Base-by-base conservation (phyloP, 495 filamentous ascomycete species). In the Talaromyces liani region DNA sequence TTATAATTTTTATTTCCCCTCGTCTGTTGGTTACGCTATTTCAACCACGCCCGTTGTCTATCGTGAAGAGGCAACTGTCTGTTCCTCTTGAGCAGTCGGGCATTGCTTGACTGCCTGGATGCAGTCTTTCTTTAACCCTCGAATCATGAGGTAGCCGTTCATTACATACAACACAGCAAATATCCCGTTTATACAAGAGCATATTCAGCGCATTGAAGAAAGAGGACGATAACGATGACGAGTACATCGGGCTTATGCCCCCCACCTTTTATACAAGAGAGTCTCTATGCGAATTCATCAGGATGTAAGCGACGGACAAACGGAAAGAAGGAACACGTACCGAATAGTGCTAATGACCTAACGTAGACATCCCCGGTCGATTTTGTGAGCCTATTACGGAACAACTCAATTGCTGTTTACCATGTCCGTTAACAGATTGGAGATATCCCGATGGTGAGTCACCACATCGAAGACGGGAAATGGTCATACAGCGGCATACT, bases 391-490 rank as follows among this genome's bases (percentile, higher is more conserved):
- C 86, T 10, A 75, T 69, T n/a, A 8, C 22, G 47, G 75, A 70
- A 8, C 70, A 76, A 33, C 78, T 79, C 20, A 73, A 73, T 25
- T 98, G 94, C 72, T 98, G 94, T 75, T 71, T 98, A 63, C 95
- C 95, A 67, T 98, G 94, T 75, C 94, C 95, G 20, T 79, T 87
- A 66, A 87, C 89, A 31, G 83, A 90, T 58, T 98, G 88, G 88
- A 78, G 89, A 59, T 98, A 96, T 71, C 87, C 88, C 5, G 86
- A 92, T 68, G 82, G 85, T 88, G 66, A 72, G 82, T 75, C 29
- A 61, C 49, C 27, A 39, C 18, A 25, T 20, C 36, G 54, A 59
- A 16, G 24, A 22, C 27, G 33, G 41, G 22, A 49, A 49, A 20
- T 22, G 10, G 45, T 20, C 45, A 49, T 49, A 49, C 16, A 47